These are phyloP conservation scores for Pelargonium australe DNA, from an alignment of 441 rosid species.

Conservation along the genomic window DNA sequence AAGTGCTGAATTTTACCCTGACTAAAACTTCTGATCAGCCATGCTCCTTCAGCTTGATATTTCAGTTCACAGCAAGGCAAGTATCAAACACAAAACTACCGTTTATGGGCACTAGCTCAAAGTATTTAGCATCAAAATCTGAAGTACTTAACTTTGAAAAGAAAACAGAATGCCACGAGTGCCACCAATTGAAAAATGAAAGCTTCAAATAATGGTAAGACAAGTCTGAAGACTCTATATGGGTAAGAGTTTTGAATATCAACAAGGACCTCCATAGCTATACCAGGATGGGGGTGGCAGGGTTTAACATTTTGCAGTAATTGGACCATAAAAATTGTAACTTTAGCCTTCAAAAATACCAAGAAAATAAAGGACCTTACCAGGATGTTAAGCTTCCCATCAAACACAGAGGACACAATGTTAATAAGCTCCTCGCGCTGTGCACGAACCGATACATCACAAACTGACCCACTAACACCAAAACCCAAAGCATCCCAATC, in stretches of 20 bases:
- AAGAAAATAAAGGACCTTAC: constrained; percentile 23
- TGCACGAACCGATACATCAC: constrained; percentile 39
- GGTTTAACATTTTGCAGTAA: too few relatives aligned
- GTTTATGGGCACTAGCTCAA: neutral
- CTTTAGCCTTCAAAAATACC: neutral
- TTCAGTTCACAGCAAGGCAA: neutral
- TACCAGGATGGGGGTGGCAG: neutral
- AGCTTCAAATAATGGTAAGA: neutral
- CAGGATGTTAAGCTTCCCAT: constrained; percentile 54
- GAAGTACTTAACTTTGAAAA: neutral
- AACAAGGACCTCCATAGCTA: neutral
- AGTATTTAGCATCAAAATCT: neutral
- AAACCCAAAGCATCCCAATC: constrained; percentile 41
- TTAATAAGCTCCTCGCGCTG: constrained; percentile 44
- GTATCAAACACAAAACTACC: neutral
- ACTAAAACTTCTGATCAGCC: neutral
- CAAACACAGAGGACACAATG: constrained; percentile 37
- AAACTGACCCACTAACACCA: constrained; percentile 41
- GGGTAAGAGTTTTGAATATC: neutral
- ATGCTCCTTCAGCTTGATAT: neutral
- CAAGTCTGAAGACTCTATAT: neutral
- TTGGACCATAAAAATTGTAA: neutral
- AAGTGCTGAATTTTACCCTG: neutral
- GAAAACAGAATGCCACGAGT: neutral
- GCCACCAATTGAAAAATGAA: neutral